Evolutionary conservation across 306 rosid genomes (phyloP), one percentile per base, ranked within the genome.

Genomic region (Cucumis melo): DNA sequence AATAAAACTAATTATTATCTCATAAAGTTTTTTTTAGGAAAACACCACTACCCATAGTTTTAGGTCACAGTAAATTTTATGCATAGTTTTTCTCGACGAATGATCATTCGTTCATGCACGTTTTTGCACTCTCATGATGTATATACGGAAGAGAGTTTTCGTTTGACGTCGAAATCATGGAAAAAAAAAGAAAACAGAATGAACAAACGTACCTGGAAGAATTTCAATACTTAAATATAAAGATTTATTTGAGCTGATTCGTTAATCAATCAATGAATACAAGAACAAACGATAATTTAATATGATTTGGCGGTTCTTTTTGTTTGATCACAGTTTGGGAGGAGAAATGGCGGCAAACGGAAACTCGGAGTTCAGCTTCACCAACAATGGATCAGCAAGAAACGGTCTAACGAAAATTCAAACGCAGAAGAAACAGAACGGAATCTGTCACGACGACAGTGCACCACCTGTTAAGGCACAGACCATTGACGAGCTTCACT

Each of bases 401-500:
- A 86, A 80, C 9, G 96, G 96, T 3, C 86, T 90, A 77, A 5
- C 85, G 24, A 84, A 78, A 81, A 91, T 93, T 78, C 87, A 88
- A 55, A 90, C 93, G 10, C 67, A 76, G 0, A 78, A 78, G 60
- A 80, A 77, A 5, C 55, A 78, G 65, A 67, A 39, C 10, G 87
- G 80, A 23, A 88, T 91, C 21, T 91, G 96, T 78, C 96, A 90
- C 78, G 96, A 93, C 10, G 97, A 90, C 82, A 90, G 94, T 73
- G 84, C 53, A 23, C 79, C 90, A 0, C 79, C 98, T 0, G 90
- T 93, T 71, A 93, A 81, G 61, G 98, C 92, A 50, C 78, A 88
- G 29, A 91, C 97, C 4, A 81, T 93, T 8, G 96, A 91, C 11
- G 97, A 93, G 82, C 92, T 93, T 62, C 98, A 91, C 71, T 90